A percentile compares a stretch with the other conserved stretches of the same genome.
Evolutionary conservation across 1,284 basidiomycete species (phyloP).

Genomic region (Ustilago trichophora): DNA sequence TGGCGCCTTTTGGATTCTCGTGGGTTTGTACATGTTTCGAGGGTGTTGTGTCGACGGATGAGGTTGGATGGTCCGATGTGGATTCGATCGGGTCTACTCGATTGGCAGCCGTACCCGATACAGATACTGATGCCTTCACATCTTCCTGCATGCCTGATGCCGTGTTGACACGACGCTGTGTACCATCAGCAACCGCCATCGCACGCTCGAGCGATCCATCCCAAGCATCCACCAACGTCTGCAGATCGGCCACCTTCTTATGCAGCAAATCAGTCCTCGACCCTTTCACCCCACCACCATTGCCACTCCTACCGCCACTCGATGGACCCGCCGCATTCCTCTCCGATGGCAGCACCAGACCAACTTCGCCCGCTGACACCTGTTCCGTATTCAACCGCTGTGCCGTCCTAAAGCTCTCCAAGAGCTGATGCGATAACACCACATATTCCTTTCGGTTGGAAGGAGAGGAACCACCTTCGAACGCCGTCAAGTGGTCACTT

Average conservation of each 20-base stretch:
- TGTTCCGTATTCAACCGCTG: conserved; percentile 25
- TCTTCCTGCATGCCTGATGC: not conserved
- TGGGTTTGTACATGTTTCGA: no score
- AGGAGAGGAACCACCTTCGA: conserved; percentile 2
- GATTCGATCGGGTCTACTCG: not conserved
- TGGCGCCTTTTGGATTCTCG: not conserved
- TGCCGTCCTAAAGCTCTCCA: conserved; percentile 9
- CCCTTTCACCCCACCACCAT: not conserved
- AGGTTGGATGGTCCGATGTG: not conserved
- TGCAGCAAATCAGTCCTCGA: conserved; percentile 38
- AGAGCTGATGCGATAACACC: conserved; percentile 15
- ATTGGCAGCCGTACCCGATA: no score
- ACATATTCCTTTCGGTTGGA: conserved; percentile 11
- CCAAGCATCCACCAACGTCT: conserved; percentile 32
- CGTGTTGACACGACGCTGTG: not conserved
- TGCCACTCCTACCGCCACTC: not conserved
- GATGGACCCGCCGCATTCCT: not conserved
- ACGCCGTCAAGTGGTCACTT: not conserved
- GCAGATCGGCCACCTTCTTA: conserved; percentile 31
- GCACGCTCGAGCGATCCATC: conserved; percentile 12
- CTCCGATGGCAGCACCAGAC: conserved; percentile 27
- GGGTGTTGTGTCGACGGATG: not conserved
- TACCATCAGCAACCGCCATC: not conserved
- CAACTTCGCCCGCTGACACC: conserved; percentile 19
- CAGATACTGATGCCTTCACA: no score